Percentiles rank a stretch among this genome's conserved stretches.
phyloP scores from a whole-genome alignment of 257 asterid species.

The Misopates orontium region DNA sequence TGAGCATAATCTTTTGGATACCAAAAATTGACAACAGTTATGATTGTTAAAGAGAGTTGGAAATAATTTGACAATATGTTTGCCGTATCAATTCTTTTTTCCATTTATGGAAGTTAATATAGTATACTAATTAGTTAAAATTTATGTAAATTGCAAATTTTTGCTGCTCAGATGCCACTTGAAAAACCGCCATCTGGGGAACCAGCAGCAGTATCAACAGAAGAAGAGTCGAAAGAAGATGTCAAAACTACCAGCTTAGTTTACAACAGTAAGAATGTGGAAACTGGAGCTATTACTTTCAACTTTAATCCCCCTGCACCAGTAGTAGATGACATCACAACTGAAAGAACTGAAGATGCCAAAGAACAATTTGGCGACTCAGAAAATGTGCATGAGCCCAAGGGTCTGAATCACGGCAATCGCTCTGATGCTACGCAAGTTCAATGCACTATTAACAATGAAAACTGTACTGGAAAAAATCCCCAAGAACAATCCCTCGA shows the following conservation, averaged over 20 bases:
- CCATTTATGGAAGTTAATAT: no score
- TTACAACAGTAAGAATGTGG: conserved; percentile 48
- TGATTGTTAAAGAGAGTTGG: no score
- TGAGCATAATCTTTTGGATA: no score
- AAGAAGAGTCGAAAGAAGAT: conserved; percentile 39
- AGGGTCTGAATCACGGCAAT: conserved; percentile 5
- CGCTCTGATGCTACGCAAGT: conserved; percentile 9
- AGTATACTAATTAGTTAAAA: no score
- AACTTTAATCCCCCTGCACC: conserved; percentile 44
- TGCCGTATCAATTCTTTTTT: no score
- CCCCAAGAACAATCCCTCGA: conserved; percentile 7
- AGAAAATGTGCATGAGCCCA: conserved; percentile 11
- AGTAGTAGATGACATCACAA: conserved; percentile 13
- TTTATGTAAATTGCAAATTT: no score
- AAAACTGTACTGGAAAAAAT: conserved; percentile 12
- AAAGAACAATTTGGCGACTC: conserved; percentile 23
- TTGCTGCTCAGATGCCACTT: no score
- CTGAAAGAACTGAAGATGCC: conserved; percentile 21
- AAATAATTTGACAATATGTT: no score
- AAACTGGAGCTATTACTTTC: conserved; percentile 42
- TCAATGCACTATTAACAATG: conserved; percentile 18
- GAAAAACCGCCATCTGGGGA: conserved; percentile 13
- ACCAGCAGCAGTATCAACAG: conserved; percentile 27
- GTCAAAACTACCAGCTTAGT: conserved; percentile 29
- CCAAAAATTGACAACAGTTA: no score